These are phyloP conservation scores for Schrenkiella parvula DNA, from an alignment of 345 rosid genomes.

Conservation along the genomic window DNA sequence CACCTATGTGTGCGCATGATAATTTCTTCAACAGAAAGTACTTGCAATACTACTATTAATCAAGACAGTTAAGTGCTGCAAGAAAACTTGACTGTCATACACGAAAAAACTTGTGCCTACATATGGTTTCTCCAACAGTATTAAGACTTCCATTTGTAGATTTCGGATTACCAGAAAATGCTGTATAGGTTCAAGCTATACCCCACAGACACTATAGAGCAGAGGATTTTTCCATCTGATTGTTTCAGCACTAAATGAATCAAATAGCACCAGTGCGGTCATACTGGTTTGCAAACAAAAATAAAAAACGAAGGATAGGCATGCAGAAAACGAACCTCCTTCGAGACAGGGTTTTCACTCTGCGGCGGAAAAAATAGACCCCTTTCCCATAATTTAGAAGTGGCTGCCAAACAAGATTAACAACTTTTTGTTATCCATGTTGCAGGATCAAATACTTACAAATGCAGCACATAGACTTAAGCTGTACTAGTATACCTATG, in stretches of 20 bases:
- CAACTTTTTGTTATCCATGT: background rate
- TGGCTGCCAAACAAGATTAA: slow-evolving; percentile 46
- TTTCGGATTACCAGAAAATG: background rate
- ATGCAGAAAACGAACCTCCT: slow-evolving; percentile 57
- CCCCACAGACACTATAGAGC: background rate
- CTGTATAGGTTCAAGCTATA: background rate
- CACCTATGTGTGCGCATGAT: background rate
- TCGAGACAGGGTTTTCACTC: slow-evolving; percentile 41
- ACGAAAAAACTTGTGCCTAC: background rate
- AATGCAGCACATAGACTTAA: background rate
- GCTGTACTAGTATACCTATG: slow-evolving; percentile 49
- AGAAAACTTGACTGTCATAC: background rate
- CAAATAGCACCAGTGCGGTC: background rate
- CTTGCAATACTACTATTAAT: background rate
- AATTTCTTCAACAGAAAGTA: background rate
- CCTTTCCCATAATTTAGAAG: slow-evolving; percentile 63
- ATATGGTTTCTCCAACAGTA: background rate
- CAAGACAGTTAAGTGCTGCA: background rate
- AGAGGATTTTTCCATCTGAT: background rate
- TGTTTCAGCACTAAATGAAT: slow-evolving; percentile 13
- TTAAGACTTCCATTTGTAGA: background rate
- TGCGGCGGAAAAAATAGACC: slow-evolving; percentile 66
- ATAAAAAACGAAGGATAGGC: background rate
- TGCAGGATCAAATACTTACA: background rate
- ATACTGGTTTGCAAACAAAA: background rate